These are phyloP conservation scores for Parathielavia appendiculata DNA, from an alignment of 495 filamentous ascomycete genomes.

Conservation along the genomic window DNA sequence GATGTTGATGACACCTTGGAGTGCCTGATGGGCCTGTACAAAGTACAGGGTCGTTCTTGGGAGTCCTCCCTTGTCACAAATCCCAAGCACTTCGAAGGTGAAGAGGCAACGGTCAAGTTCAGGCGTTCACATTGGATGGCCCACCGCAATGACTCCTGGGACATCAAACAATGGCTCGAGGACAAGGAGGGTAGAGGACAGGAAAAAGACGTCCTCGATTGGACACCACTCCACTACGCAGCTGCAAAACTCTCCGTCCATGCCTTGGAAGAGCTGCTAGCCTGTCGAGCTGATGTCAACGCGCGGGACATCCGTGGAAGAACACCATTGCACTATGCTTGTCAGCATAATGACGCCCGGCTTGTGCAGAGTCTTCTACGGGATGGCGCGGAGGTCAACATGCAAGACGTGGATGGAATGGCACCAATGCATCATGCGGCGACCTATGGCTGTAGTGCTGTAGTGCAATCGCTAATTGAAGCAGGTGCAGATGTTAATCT, in stretches of 20 bases:
- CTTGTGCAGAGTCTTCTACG: not conserved
- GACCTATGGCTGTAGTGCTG: not conserved
- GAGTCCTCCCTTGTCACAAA: too few relatives aligned
- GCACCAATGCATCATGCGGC: not conserved
- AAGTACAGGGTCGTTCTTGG: too few relatives aligned
- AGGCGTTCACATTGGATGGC: too few relatives aligned
- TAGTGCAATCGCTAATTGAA: not conserved
- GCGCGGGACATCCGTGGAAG: not conserved
- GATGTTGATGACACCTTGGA: too few relatives aligned
- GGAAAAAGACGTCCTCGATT: not conserved
- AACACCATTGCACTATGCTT: not conserved
- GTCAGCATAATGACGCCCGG: not conserved
- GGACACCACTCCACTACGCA: not conserved
- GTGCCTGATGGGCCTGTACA: too few relatives aligned
- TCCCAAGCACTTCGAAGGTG: too few relatives aligned
- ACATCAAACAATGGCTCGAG: not conserved
- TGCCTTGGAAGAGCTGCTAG: not conserved
- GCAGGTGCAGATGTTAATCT: not conserved
- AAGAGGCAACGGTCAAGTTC: too few relatives aligned
- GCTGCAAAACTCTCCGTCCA: not conserved
- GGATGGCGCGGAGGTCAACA: not conserved
- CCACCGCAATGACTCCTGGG: too few relatives aligned
- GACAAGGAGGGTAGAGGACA: not conserved
- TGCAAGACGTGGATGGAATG: not conserved
- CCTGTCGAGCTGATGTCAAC: not conserved